These are phyloP conservation scores for Hevea brasiliensis DNA, from an alignment of 345 rosid genomes.

Conservation along the genomic window DNA sequence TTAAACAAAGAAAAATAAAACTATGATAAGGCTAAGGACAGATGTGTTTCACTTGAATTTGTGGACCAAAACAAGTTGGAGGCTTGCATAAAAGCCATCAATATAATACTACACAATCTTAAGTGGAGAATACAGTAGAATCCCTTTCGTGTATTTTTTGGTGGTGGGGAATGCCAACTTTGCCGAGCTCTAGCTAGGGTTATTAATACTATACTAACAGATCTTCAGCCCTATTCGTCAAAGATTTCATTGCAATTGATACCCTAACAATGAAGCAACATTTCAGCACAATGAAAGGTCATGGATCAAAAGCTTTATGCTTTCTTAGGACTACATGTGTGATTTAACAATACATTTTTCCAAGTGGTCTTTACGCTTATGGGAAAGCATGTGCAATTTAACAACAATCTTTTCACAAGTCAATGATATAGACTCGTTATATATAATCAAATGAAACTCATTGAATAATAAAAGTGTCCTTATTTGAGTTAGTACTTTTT, in stretches of 20 bases:
- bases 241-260: not conserved
- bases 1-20: too few relatives aligned
- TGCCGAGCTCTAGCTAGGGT: not conserved
- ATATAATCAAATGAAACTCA: too few relatives aligned
- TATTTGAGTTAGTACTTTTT: too few relatives aligned
- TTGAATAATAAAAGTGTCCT: too few relatives aligned
- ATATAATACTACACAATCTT: slow-evolving; percentile 17
- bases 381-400: too few relatives aligned
- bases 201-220: not conserved
- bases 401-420: too few relatives aligned
- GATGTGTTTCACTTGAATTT: too few relatives aligned
- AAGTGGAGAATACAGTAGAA: slow-evolving; percentile 38
- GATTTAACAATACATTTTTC: not conserved
- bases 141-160: slow-evolving; percentile 26
- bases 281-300: slow-evolving; percentile 40
- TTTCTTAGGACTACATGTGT: too few relatives aligned
- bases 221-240: not conserved
- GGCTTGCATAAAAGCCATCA: slow-evolving; percentile 29
- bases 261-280: too few relatives aligned
- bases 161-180: slow-evolving; percentile 21
- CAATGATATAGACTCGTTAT: too few relatives aligned
- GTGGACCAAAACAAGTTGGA: too few relatives aligned
- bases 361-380: not conserved
- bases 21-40: too few relatives aligned
- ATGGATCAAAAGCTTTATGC: slow-evolving; percentile 11